Conservation (phyloP, 345 rosid species). For the Aegle marmelos region DNA sequence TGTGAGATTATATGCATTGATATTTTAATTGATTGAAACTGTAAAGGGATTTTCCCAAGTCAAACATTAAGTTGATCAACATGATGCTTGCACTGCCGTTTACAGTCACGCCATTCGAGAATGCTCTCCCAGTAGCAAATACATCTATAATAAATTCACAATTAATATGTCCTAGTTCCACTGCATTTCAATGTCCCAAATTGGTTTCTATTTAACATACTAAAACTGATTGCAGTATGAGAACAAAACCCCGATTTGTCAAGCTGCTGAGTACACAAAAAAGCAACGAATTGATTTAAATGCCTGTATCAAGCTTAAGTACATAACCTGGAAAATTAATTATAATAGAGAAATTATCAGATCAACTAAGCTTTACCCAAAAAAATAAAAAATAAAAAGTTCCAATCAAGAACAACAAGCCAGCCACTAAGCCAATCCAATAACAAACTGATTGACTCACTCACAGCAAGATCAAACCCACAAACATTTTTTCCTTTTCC, state of each 20-base stretch:
- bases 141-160: background rate
- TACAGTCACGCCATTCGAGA: background rate
- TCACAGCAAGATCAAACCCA: background rate
- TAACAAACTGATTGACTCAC: background rate
- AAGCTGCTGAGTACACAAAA: background rate
- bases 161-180: background rate
- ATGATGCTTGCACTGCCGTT: background rate
- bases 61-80: background rate
- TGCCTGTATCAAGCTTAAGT: background rate
- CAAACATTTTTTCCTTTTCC: background rate
- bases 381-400: background rate
- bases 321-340: background rate
- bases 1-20: background rate
- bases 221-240: background rate
- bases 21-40: background rate
- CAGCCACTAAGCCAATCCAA: background rate
- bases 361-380: background rate
- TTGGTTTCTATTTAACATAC: background rate
- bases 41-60: background rate
- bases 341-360: background rate
- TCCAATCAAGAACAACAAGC: background rate
- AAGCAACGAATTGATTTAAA: background rate
- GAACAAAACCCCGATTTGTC: background rate
- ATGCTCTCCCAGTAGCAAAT: background rate
- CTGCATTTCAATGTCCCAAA: background rate